Evolutionary conservation across 805 yeast genomes (phyloP).

Genomic region (Helenozyma baotianmanensis): DNA sequence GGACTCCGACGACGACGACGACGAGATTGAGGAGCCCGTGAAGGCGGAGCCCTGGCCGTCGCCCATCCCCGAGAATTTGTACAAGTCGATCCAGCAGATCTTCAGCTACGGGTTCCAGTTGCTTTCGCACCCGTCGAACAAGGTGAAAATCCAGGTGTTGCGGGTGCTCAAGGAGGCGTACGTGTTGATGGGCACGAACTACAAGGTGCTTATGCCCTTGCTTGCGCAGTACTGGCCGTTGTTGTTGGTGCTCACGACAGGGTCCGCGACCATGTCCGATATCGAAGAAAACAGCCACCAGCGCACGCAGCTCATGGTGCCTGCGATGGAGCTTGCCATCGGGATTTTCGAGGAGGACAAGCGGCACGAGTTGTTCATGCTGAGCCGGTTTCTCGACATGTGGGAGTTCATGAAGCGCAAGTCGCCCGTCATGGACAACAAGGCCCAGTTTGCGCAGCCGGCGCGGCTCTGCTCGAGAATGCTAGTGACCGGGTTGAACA

Average conservation of each 20-base stretch:
- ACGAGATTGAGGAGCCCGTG: constrained; percentile 10
- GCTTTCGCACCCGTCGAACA: constrained; percentile 60
- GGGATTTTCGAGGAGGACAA: constrained; percentile 26
- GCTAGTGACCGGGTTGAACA: constrained; percentile 31
- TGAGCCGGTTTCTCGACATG: constrained; percentile 43
- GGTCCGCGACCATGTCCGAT: constrained; percentile 14
- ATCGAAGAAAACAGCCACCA: background rate
- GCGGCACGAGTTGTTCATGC: constrained; percentile 43
- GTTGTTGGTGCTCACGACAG: constrained; percentile 19
- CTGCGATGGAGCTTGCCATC: constrained; percentile 26
- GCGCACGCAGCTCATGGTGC: constrained; percentile 17
- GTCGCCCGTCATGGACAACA: background rate
- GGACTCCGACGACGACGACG: constrained; percentile 18
- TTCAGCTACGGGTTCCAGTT: constrained; percentile 65
- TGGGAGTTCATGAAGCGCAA: constrained; percentile 29
- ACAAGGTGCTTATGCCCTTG: constrained; percentile 27
- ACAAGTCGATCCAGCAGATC: constrained; percentile 55
- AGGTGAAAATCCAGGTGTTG: constrained; percentile 54
- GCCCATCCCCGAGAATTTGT: constrained; percentile 58
- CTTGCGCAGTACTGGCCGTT: constrained; percentile 32
- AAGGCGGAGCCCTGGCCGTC: constrained; percentile 51
- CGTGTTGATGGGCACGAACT: constrained; percentile 29
- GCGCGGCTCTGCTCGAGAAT: constrained; percentile 21
- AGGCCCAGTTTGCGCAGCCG: background rate
- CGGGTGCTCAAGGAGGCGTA: constrained; percentile 34